Conservation (phyloP, 2,329 filamentous ascomycete genomes). For the Botrytis porri region DNA sequence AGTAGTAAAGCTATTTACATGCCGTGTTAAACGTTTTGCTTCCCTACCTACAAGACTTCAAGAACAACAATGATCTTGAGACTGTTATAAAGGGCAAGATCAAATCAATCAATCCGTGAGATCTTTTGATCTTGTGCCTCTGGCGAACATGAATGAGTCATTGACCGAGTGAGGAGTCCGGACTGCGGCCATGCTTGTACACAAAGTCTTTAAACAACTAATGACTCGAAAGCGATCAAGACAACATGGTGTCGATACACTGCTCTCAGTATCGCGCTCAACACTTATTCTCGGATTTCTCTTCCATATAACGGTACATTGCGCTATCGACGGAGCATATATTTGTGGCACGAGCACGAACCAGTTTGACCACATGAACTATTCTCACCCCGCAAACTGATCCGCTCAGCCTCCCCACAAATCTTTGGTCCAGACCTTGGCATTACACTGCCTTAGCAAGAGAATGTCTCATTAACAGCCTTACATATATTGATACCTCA, state of each 20-base stretch:
- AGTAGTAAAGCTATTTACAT: not conserved
- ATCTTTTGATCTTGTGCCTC: not conserved
- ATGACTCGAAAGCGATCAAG: not conserved
- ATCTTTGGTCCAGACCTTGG: conserved; percentile 9
- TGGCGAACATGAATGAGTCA: not conserved
- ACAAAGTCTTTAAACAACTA: no score
- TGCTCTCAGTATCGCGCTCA: not conserved
- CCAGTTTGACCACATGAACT: not conserved
- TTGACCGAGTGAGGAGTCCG: not conserved
- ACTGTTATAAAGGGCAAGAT: not conserved
- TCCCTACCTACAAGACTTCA: not conserved
- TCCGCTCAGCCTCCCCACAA: conserved; percentile 2
- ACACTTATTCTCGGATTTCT: not conserved
- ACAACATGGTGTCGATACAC: not conserved
- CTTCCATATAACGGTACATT: not conserved
- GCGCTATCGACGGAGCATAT: not conserved
- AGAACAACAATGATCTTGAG: not conserved
- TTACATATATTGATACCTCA: not conserved
- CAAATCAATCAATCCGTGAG: no score
- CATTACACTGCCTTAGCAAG: conserved; percentile 11
- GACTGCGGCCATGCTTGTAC: not conserved
- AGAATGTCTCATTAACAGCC: conserved; percentile 11
- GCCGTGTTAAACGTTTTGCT: conserved; percentile 10
- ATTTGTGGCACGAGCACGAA: not conserved
- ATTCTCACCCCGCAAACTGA: conserved; percentile 6